phyloP scores from a whole-genome alignment of 2,329 filamentous ascomycete genomes.

The Talaromyces rugulosus region DNA sequence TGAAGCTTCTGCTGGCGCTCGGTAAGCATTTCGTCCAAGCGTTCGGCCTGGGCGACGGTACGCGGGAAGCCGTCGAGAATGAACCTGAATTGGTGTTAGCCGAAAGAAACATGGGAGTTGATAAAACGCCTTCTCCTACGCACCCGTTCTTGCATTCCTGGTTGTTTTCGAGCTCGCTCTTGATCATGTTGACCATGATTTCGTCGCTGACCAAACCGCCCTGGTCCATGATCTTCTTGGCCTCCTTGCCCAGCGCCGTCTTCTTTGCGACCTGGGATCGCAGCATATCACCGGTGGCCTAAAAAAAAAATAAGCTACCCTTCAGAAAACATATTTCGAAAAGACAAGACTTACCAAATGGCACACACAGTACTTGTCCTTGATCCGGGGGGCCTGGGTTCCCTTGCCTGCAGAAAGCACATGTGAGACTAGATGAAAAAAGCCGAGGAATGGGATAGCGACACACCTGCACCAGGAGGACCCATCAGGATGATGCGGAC shows the following conservation, averaged over 20 bases:
- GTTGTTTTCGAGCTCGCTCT: constrained; percentile 91
- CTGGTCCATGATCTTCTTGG: constrained; percentile 99
- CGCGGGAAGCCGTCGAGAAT: constrained; percentile 98
- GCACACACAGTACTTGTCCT: constrained; percentile 96
- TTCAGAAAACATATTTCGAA: constrained; percentile 13
- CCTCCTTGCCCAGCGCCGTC: constrained; percentile 87
- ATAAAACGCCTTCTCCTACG: constrained; percentile 8
- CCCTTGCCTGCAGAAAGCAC: constrained; percentile 73
- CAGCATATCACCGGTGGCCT: constrained; percentile 99
- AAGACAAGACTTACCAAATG: constrained; percentile 67
- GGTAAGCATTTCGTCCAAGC: constrained; percentile 86
- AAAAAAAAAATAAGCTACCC: constrained; percentile 10
- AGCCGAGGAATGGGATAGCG: constrained; percentile 18
- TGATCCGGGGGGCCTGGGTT: constrained; percentile 95
- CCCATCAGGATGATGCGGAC: constrained; percentile 98
- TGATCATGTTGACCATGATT: constrained; percentile 99
- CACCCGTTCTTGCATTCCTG: constrained; percentile 94
- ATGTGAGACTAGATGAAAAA: constrained; percentile 2
- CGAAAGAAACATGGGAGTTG: neutral
- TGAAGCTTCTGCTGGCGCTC: constrained; percentile 78
- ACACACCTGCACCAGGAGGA: constrained; percentile 86
- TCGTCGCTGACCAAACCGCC: constrained; percentile 97
- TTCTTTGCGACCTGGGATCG: constrained; percentile 97
- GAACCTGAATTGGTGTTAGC: constrained; percentile 54
- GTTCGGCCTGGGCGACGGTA: constrained; percentile 90